Percentiles rank a stretch among this genome's conserved stretches.
Conservation (phyloP, 1,139 yeast species). For the Debaryomyces singareniensis region DNA sequence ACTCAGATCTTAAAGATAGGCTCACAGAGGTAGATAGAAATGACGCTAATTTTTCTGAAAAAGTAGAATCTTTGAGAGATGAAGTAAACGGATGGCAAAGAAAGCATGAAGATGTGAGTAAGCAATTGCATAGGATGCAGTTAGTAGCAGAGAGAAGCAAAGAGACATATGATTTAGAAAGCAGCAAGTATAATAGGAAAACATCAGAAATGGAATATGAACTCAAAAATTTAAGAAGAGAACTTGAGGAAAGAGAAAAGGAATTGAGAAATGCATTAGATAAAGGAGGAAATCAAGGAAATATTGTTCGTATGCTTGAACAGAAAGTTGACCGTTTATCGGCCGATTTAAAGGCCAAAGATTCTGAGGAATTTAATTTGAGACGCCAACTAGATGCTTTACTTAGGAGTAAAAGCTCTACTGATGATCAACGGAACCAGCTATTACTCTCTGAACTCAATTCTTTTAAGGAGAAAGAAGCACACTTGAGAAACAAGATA, state of each 20-base stretch:
- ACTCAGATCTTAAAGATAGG: conserved; percentile 4
- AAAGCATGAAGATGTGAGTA: conserved; percentile 2
- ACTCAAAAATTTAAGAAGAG: conserved; percentile 6
- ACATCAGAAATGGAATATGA: conserved; percentile 8
- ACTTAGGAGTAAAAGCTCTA: conserved; percentile 7
- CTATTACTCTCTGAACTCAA: conserved; percentile 17
- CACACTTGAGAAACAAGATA: conserved; percentile 6
- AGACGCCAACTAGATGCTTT: conserved; percentile 19
- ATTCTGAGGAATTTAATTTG: conserved; percentile 14
- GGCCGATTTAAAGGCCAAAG: conserved; percentile 17
- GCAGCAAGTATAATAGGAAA: conserved; percentile 3
- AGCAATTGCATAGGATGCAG: background rate
- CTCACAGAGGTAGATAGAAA: conserved; percentile 2
- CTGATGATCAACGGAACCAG: conserved; percentile 6
- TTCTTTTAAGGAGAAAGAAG: conserved; percentile 12
- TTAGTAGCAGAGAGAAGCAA: background rate
- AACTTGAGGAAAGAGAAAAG: background rate
- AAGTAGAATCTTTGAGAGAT: background rate
- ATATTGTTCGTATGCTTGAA: conserved; percentile 5
- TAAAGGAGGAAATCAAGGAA: background rate
- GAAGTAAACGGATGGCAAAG: conserved; percentile 7
- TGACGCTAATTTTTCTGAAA: conserved; percentile 1
- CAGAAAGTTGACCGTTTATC: conserved; percentile 9
- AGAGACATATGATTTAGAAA: no score
- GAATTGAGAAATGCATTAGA: background rate